Evolutionary conservation across 169 alveolate genomes (phyloP).

Genomic region (Sarcocystis neurona): DNA sequence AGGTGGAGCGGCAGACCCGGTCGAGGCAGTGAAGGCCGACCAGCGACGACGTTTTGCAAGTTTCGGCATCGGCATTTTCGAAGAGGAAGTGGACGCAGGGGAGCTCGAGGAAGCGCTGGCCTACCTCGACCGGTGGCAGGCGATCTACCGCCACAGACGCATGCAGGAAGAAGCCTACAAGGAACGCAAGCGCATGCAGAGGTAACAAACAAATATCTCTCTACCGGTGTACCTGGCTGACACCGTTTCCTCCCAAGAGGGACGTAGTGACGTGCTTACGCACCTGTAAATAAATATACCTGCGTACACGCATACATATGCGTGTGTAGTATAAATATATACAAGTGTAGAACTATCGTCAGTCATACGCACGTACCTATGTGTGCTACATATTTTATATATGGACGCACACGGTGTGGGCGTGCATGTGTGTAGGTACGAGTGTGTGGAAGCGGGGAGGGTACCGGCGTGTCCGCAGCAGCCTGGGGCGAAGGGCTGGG

Average conservation of each 20-base stretch:
- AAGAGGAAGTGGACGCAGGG: neutral
- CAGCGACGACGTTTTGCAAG: neutral
- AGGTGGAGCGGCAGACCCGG: neutral
- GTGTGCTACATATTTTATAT: too few relatives aligned
- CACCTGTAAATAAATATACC: neutral
- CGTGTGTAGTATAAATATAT: neutral
- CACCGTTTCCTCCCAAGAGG: too few relatives aligned
- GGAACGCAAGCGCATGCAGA: neutral
- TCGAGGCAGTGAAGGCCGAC: neutral
- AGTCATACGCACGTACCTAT: too few relatives aligned
- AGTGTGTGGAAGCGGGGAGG: too few relatives aligned
- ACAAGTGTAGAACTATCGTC: too few relatives aligned
- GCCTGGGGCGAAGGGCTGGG: too few relatives aligned
- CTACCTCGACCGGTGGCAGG: conserved; percentile 18
- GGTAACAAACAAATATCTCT: neutral
- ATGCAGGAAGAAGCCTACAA: conserved; percentile 10
- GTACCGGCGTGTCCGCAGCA: too few relatives aligned
- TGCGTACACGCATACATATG: neutral
- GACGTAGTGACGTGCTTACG: neutral
- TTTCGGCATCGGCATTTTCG: conserved; percentile 18
- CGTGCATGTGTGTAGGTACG: too few relatives aligned
- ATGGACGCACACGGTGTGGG: too few relatives aligned
- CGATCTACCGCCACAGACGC: neutral
- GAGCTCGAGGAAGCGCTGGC: conserved; percentile 20
- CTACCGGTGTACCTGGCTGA: neutral